These are phyloP conservation scores for Pseudopithomyces maydicus DNA, from an alignment of 2,329 filamentous ascomycete genomes.

Conservation along the genomic window DNA sequence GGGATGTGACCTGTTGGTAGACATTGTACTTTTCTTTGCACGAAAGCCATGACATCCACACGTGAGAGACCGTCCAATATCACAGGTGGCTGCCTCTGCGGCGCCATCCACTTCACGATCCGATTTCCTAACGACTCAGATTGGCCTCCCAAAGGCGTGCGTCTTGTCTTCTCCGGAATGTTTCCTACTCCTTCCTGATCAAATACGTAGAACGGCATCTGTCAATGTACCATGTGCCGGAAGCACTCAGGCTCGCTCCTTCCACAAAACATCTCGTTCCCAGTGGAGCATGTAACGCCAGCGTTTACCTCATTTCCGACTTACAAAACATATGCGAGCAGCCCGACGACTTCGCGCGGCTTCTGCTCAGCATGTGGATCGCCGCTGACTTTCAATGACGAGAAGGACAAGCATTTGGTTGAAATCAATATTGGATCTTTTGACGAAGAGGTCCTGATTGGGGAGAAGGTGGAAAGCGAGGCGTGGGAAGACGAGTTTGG, in stretches of 20 bases:
- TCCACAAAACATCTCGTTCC: conserved; percentile 25
- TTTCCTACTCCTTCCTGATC: neutral
- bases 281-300: conserved; percentile 19
- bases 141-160: conserved; percentile 27
- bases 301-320: conserved; percentile 16
- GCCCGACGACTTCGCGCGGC: conserved; percentile 18
- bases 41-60: neutral
- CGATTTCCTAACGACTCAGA: conserved; percentile 21
- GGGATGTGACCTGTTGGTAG: neutral
- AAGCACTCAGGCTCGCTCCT: conserved; percentile 30
- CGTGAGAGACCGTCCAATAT: conserved; percentile 18
- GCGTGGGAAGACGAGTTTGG: conserved; percentile 31
- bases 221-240: conserved; percentile 37
- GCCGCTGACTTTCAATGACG: conserved; percentile 23
- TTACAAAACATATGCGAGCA: conserved; percentile 29
- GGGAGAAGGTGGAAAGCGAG: conserved; percentile 22
- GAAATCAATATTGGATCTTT: conserved; percentile 31
- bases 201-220: conserved; percentile 26
- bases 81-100: conserved; percentile 31
- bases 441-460: conserved; percentile 32
- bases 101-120: conserved; percentile 28
- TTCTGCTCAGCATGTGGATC: conserved; percentile 32
- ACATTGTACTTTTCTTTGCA: neutral
- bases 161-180: neutral
- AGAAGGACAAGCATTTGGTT: conserved; percentile 11